Evolutionary conservation across 345 rosid genomes (phyloP).

Genomic region (Pistacia atlantica): DNA sequence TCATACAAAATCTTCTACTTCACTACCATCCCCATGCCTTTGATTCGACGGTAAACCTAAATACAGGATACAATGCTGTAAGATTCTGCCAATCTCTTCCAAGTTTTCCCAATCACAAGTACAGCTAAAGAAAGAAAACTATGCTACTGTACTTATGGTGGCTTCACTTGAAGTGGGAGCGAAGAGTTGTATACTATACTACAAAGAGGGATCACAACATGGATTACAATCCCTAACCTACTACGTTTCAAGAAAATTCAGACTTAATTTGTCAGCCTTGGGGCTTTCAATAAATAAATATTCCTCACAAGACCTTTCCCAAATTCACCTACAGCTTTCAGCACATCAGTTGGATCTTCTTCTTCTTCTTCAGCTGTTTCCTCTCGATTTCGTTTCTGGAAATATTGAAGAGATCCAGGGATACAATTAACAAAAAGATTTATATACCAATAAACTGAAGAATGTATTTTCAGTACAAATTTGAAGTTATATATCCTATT

Average conservation of each 20-base stretch:
- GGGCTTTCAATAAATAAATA: conserved; percentile 66
- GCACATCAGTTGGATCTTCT: conserved; percentile 46
- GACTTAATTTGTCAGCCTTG: conserved; percentile 22
- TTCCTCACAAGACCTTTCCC: conserved; percentile 89
- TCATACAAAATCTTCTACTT: background rate
- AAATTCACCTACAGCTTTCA: conserved; percentile 62
- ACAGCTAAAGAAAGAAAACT: background rate
- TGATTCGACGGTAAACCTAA: background rate
- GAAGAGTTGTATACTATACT: background rate
- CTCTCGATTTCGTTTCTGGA: conserved; percentile 70
- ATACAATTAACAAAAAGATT: background rate
- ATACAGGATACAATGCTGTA: background rate
- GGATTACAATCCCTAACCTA: background rate
- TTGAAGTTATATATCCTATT: background rate
- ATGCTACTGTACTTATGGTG: background rate
- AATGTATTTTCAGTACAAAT: background rate
- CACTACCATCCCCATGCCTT: background rate
- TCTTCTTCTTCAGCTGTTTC: conserved; percentile 41
- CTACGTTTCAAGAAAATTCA: background rate
- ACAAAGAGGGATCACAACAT: background rate
- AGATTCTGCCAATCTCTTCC: background rate
- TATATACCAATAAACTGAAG: background rate
- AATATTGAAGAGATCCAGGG: background rate
- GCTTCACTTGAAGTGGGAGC: background rate
- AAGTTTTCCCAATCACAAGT: background rate